A percentile compares a stretch with the other conserved stretches of the same genome.
These are phyloP conservation scores for Aphanocladium album DNA, from an alignment of 2,329 filamentous ascomycete genomes.

Conservation along the genomic window DNA sequence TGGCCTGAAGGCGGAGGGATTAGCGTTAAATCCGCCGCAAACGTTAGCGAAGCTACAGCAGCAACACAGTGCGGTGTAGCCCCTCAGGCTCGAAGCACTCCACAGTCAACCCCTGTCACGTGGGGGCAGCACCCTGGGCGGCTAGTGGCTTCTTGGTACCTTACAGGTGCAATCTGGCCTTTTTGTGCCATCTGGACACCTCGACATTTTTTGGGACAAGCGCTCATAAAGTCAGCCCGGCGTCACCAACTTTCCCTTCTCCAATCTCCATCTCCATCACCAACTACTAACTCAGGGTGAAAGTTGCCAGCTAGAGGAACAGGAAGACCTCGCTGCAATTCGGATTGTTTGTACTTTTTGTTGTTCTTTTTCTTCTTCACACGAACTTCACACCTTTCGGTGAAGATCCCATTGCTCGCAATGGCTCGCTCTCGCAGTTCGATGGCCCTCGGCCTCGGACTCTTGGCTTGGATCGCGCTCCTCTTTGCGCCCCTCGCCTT, in stretches of 20 bases:
- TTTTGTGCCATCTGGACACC: constrained; percentile 42
- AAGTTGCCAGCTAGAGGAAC: constrained; percentile 27
- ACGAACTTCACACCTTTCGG: constrained; percentile 13
- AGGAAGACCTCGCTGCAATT: constrained; percentile 23
- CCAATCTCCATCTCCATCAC: constrained; percentile 24
- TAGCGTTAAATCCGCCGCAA: neutral
- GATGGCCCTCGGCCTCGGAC: constrained; percentile 76
- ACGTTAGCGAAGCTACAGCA: neutral
- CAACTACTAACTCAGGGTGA: constrained; percentile 23
- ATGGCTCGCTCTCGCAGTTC: constrained; percentile 60
- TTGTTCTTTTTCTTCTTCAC: constrained; percentile 17
- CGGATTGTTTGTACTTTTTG: constrained; percentile 21
- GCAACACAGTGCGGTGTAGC: constrained; percentile 2
- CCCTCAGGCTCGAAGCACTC: neutral
- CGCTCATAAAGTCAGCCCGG: constrained; percentile 30
- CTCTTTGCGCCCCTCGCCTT: constrained; percentile 85
- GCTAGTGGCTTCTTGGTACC: constrained; percentile 11
- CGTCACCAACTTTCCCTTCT: constrained; percentile 20
- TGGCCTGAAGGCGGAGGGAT: neutral
- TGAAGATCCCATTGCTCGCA: constrained; percentile 21
- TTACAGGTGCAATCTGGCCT: constrained; percentile 44
- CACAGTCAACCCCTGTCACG: constrained; percentile 27
- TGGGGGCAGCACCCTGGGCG: constrained; percentile 21
- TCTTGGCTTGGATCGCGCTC: constrained; percentile 86
- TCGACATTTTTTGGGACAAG: constrained; percentile 32